A percentile compares a stretch with the other conserved stretches of the same genome.
phyloP scores from a whole-genome alignment of 1,284 basidiomycete species.

The Cerioporus squamosus region DNA sequence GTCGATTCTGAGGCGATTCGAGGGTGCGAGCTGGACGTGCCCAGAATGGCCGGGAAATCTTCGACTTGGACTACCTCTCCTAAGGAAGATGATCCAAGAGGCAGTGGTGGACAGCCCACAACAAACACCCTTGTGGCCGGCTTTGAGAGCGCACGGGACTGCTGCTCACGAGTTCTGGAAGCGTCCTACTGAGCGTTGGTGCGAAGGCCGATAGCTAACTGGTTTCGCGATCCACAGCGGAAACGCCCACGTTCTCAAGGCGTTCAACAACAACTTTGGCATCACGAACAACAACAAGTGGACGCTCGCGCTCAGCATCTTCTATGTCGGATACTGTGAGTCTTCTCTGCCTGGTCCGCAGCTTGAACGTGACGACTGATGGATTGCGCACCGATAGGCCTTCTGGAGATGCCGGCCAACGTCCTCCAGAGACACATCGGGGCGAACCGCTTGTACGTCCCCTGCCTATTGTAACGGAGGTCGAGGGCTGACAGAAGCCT shows the following conservation, averaged over 20 bases:
- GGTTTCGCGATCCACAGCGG: constrained; percentile 38
- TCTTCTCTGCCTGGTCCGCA: neutral
- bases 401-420: constrained; percentile 61
- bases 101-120: no score
- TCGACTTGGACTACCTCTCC: no score
- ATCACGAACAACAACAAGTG: constrained; percentile 56
- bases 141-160: no score
- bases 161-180: no score
- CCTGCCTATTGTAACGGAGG: neutral
- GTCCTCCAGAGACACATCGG: constrained; percentile 59
- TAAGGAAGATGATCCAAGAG: no score
- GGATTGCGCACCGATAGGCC: constrained; percentile 36
- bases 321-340: constrained; percentile 62
- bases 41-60: no score
- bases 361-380: no score
- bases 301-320: constrained; percentile 58
- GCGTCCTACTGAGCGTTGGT: no score
- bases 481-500: neutral
- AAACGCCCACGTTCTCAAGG: constrained; percentile 54
- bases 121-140: no score
- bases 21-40: no score
- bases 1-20: no score
- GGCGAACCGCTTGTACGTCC: constrained; percentile 55
- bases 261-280: constrained; percentile 58
- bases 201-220: no score